Base-by-base conservation (phyloP, 1,284 basidiomycete species). In the Thelephora terrestris region DNA sequence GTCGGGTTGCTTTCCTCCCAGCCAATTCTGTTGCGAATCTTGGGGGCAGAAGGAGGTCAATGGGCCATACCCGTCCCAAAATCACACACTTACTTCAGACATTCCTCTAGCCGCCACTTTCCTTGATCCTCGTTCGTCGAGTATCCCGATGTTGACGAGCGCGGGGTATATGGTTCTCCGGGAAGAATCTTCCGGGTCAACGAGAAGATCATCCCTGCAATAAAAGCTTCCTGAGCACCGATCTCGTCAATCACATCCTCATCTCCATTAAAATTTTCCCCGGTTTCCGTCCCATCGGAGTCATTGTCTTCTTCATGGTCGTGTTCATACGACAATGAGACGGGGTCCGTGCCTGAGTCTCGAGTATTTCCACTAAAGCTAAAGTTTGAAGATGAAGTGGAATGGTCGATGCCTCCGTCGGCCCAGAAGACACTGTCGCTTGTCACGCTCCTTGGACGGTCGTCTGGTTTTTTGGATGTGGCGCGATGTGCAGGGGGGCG, bases 131-230 rank as follows among this genome's bases (percentile, higher is more conserved):
- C 64, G 37, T 38, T 20, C 50, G 50, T 18, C 46, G 56, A 43
- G 48, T 57, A 43, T 70, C 68, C 29, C 21, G 70, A 69, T 2
- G 65, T 65, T 23, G 61, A 68, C 52, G 73, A 68, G 0, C 73
- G 70, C 18, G 84, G 81, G 3, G 79, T 79, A 61, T 83, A 88
- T 16, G 84, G 85, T 7, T 74, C 63, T 0, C 85, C 84, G 36
- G 85, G 85, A 40, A 79, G 61, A 47, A 87, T 65, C 29, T 76
- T 69, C 53, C 83, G 67, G 47, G 78, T 84, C 53, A 88, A 58
- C 0, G 83, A 75, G 62, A 76, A 88, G 50, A 88, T 82, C 85
- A 88, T 87, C 12, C 85, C 85, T 0, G 82, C 81, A 10, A 88
- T 74, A 55, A 88, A 89, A 7, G 85, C 85, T 50, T 85, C 81